Conservation (phyloP, 2,329 filamentous ascomycete species). For the Exophiala spinifera region DNA sequence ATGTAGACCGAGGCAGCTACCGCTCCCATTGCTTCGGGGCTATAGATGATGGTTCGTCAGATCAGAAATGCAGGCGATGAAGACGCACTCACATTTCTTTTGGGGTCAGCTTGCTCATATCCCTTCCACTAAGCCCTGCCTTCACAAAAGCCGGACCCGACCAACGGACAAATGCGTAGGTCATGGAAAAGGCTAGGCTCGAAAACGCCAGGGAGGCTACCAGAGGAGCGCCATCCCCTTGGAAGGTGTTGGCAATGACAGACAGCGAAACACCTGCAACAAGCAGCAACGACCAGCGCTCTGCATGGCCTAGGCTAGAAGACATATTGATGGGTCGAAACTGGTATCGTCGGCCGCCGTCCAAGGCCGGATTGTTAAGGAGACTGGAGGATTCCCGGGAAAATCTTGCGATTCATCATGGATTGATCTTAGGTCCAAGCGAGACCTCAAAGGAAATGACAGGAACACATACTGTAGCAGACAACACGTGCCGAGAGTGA, state of each 20-base stretch:
- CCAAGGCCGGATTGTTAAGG: no score
- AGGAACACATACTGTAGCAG: neutral
- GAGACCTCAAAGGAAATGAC: neutral
- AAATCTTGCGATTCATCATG: no score
- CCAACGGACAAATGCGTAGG: constrained; percentile 88
- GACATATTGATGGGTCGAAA: constrained; percentile 34
- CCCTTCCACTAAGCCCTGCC: constrained; percentile 83
- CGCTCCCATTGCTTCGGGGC: constrained; percentile 93
- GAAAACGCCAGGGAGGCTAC: constrained; percentile 85
- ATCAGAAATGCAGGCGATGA: neutral
- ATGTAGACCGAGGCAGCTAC: constrained; percentile 91
- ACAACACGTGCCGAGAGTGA: neutral
- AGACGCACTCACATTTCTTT: constrained; percentile 63
- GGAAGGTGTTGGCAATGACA: constrained; percentile 76
- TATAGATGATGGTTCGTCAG: constrained; percentile 33
- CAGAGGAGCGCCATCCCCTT: constrained; percentile 82
- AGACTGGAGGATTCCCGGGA: no score
- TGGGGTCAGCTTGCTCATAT: constrained; percentile 74
- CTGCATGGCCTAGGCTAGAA: constrained; percentile 48
- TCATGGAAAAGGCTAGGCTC: constrained; percentile 74
- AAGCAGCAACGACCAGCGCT: constrained; percentile 58
- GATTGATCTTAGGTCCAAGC: neutral
- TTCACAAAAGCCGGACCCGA: constrained; percentile 84
- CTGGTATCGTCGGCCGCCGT: neutral
- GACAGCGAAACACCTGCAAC: constrained; percentile 67